Conservation (phyloP, 441 rosid genomes). For the Flueggea neowawraea region DNA sequence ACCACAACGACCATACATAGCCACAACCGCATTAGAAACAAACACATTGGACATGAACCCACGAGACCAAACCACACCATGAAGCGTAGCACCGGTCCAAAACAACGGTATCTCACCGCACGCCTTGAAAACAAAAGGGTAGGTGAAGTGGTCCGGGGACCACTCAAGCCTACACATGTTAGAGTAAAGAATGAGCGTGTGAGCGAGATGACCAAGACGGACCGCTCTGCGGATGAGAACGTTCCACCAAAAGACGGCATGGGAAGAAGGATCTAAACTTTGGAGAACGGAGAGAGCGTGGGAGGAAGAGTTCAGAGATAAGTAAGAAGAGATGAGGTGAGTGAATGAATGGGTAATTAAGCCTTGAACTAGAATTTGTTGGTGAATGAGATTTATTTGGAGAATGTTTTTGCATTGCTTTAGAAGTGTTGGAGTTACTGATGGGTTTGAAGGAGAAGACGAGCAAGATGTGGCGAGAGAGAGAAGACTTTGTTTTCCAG, state of each 20-base stretch:
- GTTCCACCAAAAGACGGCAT: constrained; percentile 71
- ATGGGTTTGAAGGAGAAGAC: constrained; percentile 21
- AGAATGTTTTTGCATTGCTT: constrained; percentile 59
- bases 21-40: constrained; percentile 63
- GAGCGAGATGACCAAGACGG: constrained; percentile 26
- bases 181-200: constrained; percentile 36
- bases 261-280: constrained; percentile 43
- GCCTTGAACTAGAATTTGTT: constrained; percentile 51
- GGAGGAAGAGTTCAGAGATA: constrained; percentile 48
- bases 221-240: constrained; percentile 49
- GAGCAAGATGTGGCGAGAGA: too few relatives aligned
- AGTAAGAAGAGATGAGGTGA: constrained; percentile 65
- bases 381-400: constrained; percentile 64
- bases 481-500: too few relatives aligned
- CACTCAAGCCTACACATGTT: constrained; percentile 54
- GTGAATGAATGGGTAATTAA: constrained; percentile 34
- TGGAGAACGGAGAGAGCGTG: constrained; percentile 54
- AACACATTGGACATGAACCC: constrained; percentile 70
- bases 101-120: constrained; percentile 51
- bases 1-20: constrained; percentile 68
- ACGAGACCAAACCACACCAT: constrained; percentile 32
- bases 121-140: constrained; percentile 78
- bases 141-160: constrained; percentile 75
- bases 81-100: constrained; percentile 45
- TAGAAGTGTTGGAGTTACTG: constrained; percentile 35